Base-by-base conservation (phyloP, 345 rosid genomes). In the Kandelia obovata region DNA sequence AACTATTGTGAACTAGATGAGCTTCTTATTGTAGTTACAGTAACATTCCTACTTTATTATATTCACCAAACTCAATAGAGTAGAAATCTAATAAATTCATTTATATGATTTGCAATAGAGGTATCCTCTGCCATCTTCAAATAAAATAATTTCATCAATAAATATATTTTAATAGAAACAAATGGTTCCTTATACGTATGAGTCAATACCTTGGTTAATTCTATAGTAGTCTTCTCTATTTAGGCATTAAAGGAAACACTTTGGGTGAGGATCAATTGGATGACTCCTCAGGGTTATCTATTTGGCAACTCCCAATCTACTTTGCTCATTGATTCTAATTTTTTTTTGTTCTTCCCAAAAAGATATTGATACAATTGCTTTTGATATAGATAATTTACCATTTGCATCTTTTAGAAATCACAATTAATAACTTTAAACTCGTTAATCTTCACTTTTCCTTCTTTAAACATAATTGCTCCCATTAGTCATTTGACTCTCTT, bases 61-160 rank as follows among this genome's bases (percentile, higher is more conserved):
- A 0, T 51, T 6, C n/a, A 17, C 0, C 0, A 0, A 17, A 17
- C 4, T 0, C 7, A 51, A 51, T 17, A 17, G 2, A 4, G 5
- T 17, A 4, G 3, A 4, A 17, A 51, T 51, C 4, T 17, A 3
- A 51, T 51, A 16, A 51, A 51, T 2, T 51, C 21, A 16, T 51
- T 51, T 51, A 51, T 17, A 51, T 51, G 53, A 4, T 51, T 7
- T 15, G 17, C 5, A 17, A 4, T n/a, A 4, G n/a, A 17, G 7
- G 1, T 51, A 51, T 0, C 1, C 5, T 51, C 2, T 51, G 3
- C 0, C 53, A 51, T 17, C 0, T 51, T n/a, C 17, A 51, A 16
- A 51, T 17, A 0, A 51, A 51, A 51, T 17, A 51, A 17, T 4
- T 7, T 16, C 4, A 0, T 5, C 7, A 51, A 17, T 6, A 16